phyloP scores from a whole-genome alignment of 2,329 filamentous ascomycete genomes.

The Huntiella savannae region DNA sequence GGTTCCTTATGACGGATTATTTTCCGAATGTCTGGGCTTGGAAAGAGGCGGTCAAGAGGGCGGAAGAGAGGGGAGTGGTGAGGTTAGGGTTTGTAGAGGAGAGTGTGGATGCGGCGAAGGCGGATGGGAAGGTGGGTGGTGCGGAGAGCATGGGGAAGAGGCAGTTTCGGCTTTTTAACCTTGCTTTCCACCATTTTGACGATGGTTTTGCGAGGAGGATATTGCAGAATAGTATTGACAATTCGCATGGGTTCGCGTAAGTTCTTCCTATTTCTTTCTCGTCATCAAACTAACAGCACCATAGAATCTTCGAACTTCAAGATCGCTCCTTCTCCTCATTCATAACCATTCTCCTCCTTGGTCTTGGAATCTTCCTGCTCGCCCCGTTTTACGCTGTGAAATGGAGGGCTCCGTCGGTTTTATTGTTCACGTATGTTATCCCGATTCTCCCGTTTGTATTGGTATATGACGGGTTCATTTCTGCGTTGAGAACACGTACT shows the following conservation, averaged over 20 bases:
- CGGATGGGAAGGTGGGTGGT: constrained; percentile 26
- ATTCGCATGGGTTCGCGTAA: constrained; percentile 41
- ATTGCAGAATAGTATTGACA: constrained; percentile 43
- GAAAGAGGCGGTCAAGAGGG: constrained; percentile 22
- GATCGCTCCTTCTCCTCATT: constrained; percentile 38
- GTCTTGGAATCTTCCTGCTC: constrained; percentile 29
- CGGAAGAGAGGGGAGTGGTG: constrained; percentile 14
- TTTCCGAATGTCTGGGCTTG: constrained; percentile 44
- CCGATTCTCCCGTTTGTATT: constrained; percentile 50
- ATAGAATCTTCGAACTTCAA: constrained; percentile 51
- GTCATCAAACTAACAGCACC: neutral
- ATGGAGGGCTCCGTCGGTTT: constrained; percentile 30
- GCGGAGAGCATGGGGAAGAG: constrained; percentile 20
- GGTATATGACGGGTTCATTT: constrained; percentile 50
- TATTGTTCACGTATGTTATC: constrained; percentile 47
- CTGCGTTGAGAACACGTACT: constrained; percentile 46
- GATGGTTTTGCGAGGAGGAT: constrained; percentile 41
- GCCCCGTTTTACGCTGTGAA: constrained; percentile 35
- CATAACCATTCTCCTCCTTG: constrained; percentile 32
- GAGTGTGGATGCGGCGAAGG: constrained; percentile 46
- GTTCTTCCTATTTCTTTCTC: constrained; percentile 5
- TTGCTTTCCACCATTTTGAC: constrained; percentile 62
- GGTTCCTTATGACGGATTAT: constrained; percentile 46
- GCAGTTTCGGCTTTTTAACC: constrained; percentile 52
- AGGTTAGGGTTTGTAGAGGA: constrained; percentile 37